phyloP scores from a whole-genome alignment of 148 eudicot genomes.

The Salicornia ramosissima region DNA sequence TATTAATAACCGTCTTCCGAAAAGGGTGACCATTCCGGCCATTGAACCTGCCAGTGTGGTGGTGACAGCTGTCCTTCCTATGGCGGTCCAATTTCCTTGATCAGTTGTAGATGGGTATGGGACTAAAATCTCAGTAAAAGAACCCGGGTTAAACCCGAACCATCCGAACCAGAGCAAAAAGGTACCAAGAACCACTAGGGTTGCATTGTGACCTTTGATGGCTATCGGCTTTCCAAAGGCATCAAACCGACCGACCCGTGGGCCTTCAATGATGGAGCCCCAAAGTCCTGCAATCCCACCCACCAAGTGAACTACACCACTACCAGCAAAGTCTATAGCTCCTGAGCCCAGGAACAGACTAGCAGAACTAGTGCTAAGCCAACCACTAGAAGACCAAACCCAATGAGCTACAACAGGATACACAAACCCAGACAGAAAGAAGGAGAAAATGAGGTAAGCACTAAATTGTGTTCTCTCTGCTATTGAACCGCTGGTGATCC shows the following conservation, averaged over 20 bases:
- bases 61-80: conserved; percentile 71
- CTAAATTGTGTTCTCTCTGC: conserved; percentile 76
- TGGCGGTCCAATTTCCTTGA: conserved; percentile 48
- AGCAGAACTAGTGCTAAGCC: conserved; percentile 46
- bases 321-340: conserved; percentile 73
- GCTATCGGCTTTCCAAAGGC: conserved; percentile 34
- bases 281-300: conserved; percentile 71
- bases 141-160: conserved; percentile 33
- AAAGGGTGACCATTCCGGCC: conserved; percentile 50
- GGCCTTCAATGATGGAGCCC: conserved; percentile 64
- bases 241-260: conserved; percentile 72
- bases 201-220: conserved; percentile 30
- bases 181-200: conserved; percentile 27
- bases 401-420: conserved; percentile 76
- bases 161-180: conserved; percentile 31
- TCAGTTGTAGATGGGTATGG: conserved; percentile 21
- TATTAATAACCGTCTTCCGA: conserved; percentile 46
- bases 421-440: conserved; percentile 61
- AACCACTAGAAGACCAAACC: conserved; percentile 67
- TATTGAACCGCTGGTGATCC: conserved; percentile 72
- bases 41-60: conserved; percentile 66
- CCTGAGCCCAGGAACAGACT: conserved; percentile 52
- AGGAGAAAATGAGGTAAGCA: conserved; percentile 61
- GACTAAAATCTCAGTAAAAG: conserved; percentile 22
- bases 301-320: conserved; percentile 75